phyloP scores from a whole-genome alignment of 2,329 filamentous ascomycete genomes.

The Clarireedia paspali region DNA sequence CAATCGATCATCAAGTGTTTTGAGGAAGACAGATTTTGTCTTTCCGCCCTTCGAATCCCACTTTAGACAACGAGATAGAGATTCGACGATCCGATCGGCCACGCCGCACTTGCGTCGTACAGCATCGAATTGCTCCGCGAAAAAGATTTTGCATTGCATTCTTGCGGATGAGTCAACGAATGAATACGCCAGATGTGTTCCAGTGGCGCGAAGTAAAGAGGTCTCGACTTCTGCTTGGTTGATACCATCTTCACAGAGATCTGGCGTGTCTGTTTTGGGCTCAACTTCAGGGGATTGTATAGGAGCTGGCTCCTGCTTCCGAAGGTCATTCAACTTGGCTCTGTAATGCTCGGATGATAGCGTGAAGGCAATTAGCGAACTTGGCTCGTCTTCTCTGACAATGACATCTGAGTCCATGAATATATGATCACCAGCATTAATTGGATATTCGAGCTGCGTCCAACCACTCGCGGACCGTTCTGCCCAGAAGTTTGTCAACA shows the following conservation, averaged over 20 bases:
- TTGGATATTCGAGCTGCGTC: conserved; percentile 85
- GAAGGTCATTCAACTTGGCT: conserved; percentile 65
- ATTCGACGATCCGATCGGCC: conserved; percentile 89
- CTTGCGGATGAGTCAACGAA: conserved; percentile 90
- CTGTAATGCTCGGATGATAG: conserved; percentile 83
- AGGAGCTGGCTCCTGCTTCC: conserved; percentile 40
- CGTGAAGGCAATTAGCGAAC: conserved; percentile 89
- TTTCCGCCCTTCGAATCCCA: conserved; percentile 98
- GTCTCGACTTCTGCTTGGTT: conserved; percentile 74
- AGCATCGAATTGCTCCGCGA: conserved; percentile 95
- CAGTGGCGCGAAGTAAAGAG: conserved; percentile 74
- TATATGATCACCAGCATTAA: conserved; percentile 82
- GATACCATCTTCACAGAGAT: conserved; percentile 27
- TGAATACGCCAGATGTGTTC: conserved; percentile 92
- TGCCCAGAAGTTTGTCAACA: conserved; percentile 96
- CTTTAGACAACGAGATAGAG: conserved; percentile 87
- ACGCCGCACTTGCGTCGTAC: conserved; percentile 88
- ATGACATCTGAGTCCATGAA: conserved; percentile 97
- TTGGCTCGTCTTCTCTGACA: conserved; percentile 93
- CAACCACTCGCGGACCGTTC: conserved; percentile 94
- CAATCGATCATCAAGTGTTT: conserved; percentile 89
- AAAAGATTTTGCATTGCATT: conserved; percentile 98
- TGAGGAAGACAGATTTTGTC: conserved; percentile 94
- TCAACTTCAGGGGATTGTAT: conserved; percentile 23
- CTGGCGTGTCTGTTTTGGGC: conserved; percentile 20